These are phyloP conservation scores for Trifolium pratense DNA, from an alignment of 306 rosid species.

Conservation along the genomic window DNA sequence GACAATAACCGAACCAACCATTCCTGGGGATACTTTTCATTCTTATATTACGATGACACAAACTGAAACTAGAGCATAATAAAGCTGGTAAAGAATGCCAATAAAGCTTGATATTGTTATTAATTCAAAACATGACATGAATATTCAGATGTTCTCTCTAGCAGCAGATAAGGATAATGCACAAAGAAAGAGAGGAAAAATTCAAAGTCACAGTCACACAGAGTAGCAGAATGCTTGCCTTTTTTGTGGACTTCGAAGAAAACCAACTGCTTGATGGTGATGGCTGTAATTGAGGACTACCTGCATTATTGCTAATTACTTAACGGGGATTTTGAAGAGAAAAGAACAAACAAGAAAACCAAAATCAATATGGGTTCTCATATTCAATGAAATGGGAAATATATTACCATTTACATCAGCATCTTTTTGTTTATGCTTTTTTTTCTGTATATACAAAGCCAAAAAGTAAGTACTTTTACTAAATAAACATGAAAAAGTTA, in stretches of 20 bases:
- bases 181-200: neutral
- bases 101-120: constrained; percentile 10
- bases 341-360: constrained; percentile 18
- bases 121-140: constrained; percentile 29
- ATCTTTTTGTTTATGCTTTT: constrained; percentile 57
- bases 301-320: constrained; percentile 55
- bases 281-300: constrained; percentile 53
- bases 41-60: constrained; percentile 15
- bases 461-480: constrained; percentile 37
- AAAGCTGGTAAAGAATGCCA: constrained; percentile 22
- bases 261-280: constrained; percentile 75
- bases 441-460: constrained; percentile 60
- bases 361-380: constrained; percentile 12
- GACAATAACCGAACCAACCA: constrained; percentile 6
- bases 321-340: constrained; percentile 22
- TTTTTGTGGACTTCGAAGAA: constrained; percentile 76
- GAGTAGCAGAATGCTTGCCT: constrained; percentile 46
- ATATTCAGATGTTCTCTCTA: constrained; percentile 33
- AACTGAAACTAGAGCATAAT: constrained; percentile 19
- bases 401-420: constrained; percentile 60
- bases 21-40: constrained; percentile 8
- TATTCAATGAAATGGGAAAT: constrained; percentile 36
- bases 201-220: neutral
- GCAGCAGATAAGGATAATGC: constrained; percentile 25
- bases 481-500: constrained; percentile 21